These are phyloP conservation scores for Fusarium begoniae DNA, from an alignment of 2,329 filamentous ascomycete genomes.

Conservation along the genomic window DNA sequence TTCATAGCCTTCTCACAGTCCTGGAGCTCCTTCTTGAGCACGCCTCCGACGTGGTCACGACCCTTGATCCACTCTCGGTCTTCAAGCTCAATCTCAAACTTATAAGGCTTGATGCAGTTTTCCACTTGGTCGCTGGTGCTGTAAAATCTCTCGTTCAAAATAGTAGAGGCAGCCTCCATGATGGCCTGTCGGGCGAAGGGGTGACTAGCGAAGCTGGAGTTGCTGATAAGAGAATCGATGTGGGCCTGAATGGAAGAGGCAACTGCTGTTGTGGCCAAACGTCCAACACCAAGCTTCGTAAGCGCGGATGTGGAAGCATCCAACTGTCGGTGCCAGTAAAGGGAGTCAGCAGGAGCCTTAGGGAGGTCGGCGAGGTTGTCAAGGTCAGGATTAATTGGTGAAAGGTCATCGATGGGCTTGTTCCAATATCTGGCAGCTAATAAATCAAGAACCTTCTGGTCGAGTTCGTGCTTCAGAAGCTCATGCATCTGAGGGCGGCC, in stretches of 20 bases:
- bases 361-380: constrained; percentile 82
- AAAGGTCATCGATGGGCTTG: constrained; percentile 87
- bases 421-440: constrained; percentile 98
- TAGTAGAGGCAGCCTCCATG: constrained; percentile 86
- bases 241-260: constrained; percentile 86
- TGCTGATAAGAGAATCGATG: constrained; percentile 79
- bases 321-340: constrained; percentile 94
- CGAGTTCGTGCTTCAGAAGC: constrained; percentile 88
- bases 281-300: constrained; percentile 92
- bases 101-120: constrained; percentile 99
- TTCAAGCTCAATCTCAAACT: constrained; percentile 96
- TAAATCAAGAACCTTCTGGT: constrained; percentile 93
- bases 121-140: constrained; percentile 98
- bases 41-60: constrained; percentile 80
- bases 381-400: constrained; percentile 69
- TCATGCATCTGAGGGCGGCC: constrained; percentile 89
- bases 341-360: constrained; percentile 83
- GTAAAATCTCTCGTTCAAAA: constrained; percentile 93
- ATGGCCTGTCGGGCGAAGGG: constrained; percentile 95
- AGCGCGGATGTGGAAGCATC: constrained; percentile 90
- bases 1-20: constrained; percentile 84
- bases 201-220: constrained; percentile 87
- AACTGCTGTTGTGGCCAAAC: constrained; percentile 90
- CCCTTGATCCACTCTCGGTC: constrained; percentile 88
- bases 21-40: constrained; percentile 87